Evolutionary conservation across 257 asterid genomes (phyloP).

Genomic region (Salvia hispanica): DNA sequence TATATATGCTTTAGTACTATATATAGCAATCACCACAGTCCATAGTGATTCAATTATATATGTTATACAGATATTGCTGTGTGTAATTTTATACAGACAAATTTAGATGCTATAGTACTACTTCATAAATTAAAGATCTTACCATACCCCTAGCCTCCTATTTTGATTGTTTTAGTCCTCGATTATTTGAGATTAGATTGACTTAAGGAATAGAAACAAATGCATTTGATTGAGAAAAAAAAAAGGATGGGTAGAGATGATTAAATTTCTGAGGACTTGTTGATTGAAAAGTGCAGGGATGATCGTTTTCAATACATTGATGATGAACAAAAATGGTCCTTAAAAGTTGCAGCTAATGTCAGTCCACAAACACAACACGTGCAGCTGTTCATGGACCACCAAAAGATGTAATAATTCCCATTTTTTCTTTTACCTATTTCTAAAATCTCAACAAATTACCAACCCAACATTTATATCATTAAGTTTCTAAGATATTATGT

Average conservation of each 20-base stretch:
- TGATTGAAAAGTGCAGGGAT: background rate
- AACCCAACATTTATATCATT: no score
- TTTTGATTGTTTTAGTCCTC: no score
- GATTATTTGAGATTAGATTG: no score
- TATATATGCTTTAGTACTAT: conserved; percentile 8
- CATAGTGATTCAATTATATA: background rate
- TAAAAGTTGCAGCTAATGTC: background rate
- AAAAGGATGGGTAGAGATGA: no score
- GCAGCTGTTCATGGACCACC: conserved; percentile 42
- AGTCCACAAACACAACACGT: conserved; percentile 24
- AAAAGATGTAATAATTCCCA: background rate
- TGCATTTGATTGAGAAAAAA: no score
- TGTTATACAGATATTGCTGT: no score
- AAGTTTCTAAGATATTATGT: no score
- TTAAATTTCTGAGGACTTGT: no score
- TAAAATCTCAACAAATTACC: background rate
- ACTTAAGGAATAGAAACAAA: no score
- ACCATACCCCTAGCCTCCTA: no score
- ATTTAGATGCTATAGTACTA: no score
- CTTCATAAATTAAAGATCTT: no score
- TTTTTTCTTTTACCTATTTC: background rate
- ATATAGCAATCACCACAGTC: conserved; percentile 11
- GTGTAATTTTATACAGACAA: background rate
- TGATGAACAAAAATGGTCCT: conserved; percentile 29
- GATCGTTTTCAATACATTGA: background rate